Conservation (phyloP, 177 flowering plant species). For the Vitis hybrid region DNA sequence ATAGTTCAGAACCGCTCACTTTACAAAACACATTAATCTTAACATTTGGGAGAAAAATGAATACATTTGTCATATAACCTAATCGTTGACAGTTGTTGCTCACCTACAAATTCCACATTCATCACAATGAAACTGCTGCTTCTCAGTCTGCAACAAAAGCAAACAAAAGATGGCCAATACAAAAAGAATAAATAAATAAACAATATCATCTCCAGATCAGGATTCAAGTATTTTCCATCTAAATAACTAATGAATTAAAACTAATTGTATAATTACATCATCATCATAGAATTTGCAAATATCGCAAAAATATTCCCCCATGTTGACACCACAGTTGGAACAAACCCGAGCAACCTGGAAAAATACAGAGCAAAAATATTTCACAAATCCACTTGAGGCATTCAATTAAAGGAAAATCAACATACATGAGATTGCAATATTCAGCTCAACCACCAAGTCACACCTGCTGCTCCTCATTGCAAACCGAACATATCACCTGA, state of each 20-base stretch:
- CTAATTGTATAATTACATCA: slow-evolving; percentile 42
- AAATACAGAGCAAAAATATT: not conserved
- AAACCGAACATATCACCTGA: slow-evolving; percentile 67
- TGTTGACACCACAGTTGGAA: slow-evolving; percentile 70
- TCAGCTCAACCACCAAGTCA: slow-evolving; percentile 3
- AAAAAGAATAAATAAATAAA: not conserved
- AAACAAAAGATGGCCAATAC: not conserved
- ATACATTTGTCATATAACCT: too few relatives aligned
- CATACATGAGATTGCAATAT: slow-evolving; percentile 1
- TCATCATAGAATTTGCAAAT: slow-evolving; percentile 90
- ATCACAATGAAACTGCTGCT: slow-evolving; percentile 76
- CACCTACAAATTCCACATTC: slow-evolving; percentile 95
- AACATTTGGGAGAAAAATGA: too few relatives aligned
- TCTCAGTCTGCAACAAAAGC: slow-evolving; percentile 44
- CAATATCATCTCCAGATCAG: not conserved
- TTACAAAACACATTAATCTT: not conserved
- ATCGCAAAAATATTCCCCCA: slow-evolving; percentile 92
- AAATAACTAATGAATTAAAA: not conserved
- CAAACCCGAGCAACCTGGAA: slow-evolving; percentile 70
- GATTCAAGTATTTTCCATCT: not conserved
- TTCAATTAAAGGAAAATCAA: not conserved
- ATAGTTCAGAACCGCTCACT: not conserved
- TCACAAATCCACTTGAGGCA: not conserved
- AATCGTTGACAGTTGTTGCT: slow-evolving; percentile 1
- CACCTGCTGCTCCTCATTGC: slow-evolving; percentile 84